Evolutionary conservation across 192 early-diverging fungal genomes (phyloP).

Genomic region (Coemansia pectinata): DNA sequence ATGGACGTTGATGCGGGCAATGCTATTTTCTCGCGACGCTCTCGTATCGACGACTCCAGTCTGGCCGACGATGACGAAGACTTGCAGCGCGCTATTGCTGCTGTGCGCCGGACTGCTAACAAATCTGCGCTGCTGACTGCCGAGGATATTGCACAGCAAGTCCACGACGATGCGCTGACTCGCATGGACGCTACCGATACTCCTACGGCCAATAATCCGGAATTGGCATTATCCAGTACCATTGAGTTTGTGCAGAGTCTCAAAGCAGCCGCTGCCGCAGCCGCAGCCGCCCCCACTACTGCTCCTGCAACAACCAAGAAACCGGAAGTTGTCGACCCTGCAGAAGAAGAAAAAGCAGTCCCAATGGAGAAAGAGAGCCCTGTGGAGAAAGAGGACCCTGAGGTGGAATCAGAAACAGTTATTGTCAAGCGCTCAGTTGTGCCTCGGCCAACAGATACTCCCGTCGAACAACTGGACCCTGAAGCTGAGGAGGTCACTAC

Average conservation of each 20-base stretch:
- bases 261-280: constrained; percentile 18
- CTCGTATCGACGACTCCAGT: constrained; percentile 44
- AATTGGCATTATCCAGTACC: constrained; percentile 80
- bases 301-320: not conserved
- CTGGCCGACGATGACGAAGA: constrained; percentile 97
- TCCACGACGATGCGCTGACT: constrained; percentile 19
- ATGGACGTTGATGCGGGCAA: constrained; percentile 3
- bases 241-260: constrained; percentile 84
- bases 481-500: not conserved
- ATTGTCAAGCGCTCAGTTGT: constrained; percentile 3
- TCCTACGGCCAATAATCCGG: not conserved
- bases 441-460: not conserved
- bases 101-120: constrained; percentile 61
- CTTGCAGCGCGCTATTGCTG: constrained; percentile 79
- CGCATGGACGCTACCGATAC: constrained; percentile 42
- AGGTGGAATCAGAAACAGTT: constrained; percentile 1
- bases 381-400: not conserved
- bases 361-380: not conserved
- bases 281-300: not conserved
- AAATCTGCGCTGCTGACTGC: constrained; percentile 28
- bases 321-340: not conserved
- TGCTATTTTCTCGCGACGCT: constrained; percentile 7
- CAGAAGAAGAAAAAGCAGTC: not conserved
- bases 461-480: not conserved
- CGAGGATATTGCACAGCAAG: constrained; percentile 18